phyloP scores from a whole-genome alignment of 352 stramenopile genomes.

The Labyrinthula sp. region DNA sequence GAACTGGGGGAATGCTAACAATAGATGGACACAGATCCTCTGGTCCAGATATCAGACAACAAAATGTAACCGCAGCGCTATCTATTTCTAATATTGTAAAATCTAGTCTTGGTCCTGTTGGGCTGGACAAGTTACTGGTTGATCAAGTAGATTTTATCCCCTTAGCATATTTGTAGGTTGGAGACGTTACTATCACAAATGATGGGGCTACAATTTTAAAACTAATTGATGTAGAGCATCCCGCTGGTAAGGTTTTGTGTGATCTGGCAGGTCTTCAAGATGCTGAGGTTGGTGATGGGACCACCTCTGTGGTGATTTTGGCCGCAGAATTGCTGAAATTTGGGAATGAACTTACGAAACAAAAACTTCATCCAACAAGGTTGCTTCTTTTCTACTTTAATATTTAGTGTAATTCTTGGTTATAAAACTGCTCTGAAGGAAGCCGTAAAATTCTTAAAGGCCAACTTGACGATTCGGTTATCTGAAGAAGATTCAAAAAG shows the following conservation, averaged over 20 bases:
- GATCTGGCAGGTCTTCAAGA: constrained; percentile 93
- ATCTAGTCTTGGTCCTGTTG: constrained; percentile 86
- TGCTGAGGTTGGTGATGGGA: constrained; percentile 96
- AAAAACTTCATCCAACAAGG: constrained; percentile 93
- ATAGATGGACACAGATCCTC: constrained; percentile 51
- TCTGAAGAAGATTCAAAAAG: constrained; percentile 72
- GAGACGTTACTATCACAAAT: constrained; percentile 99
- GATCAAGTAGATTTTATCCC: constrained; percentile 29
- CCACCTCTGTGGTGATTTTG: constrained; percentile 96
- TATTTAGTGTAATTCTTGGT: constrained; percentile 92
- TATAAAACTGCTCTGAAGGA: constrained; percentile 95
- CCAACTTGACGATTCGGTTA: constrained; percentile 82
- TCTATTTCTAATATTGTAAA: constrained; percentile 99
- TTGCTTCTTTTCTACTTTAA: no score
- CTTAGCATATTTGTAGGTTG: constrained; percentile 52
- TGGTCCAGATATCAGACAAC: constrained; percentile 70
- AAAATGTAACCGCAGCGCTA: constrained; percentile 86
- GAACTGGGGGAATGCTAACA: constrained; percentile 22
- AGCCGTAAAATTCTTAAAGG: constrained; percentile 94
- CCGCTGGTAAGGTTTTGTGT: constrained; percentile 89
- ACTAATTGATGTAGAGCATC: constrained; percentile 95
- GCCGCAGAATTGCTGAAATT: constrained; percentile 75
- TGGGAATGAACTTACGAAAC: constrained; percentile 31
- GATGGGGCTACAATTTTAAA: constrained; percentile 99
- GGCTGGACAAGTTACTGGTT: constrained; percentile 98